Conservation (phyloP, 352 stramenopile species). For the Phytophthora uliginosa region DNA sequence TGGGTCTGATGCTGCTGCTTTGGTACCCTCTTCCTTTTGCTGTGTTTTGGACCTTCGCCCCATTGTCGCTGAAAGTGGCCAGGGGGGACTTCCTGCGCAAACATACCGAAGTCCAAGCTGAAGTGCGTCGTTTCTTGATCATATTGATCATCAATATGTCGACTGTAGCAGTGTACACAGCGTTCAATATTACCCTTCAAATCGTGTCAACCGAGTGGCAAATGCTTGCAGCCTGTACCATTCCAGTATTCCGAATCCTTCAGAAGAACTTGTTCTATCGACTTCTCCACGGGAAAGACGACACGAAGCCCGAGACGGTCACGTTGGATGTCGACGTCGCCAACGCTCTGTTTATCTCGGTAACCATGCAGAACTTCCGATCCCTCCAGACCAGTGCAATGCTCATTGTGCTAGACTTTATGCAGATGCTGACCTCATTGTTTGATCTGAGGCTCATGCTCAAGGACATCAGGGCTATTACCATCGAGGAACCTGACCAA, state of each 20-base stretch:
- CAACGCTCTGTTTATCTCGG: conserved; percentile 50
- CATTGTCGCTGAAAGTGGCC: conserved; percentile 17
- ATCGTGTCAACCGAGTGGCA: conserved; percentile 15
- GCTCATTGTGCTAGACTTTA: conserved; percentile 47
- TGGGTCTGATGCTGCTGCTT: conserved; percentile 17
- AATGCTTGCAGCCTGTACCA: not conserved
- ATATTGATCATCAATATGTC: conserved; percentile 14
- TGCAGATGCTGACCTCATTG: conserved; percentile 38
- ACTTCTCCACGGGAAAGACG: conserved; percentile 25
- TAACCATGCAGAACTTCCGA: conserved; percentile 42
- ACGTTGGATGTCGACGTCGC: conserved; percentile 62
- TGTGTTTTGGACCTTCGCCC: conserved; percentile 17
- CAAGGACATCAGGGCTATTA: conserved; percentile 18
- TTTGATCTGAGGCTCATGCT: conserved; percentile 30
- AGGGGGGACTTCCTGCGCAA: conserved; percentile 18
- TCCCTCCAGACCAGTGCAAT: conserved; percentile 30
- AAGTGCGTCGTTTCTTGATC: conserved; percentile 23
- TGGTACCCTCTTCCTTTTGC: conserved; percentile 28
- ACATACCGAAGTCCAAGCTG: conserved; percentile 2
- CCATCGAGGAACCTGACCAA: conserved; percentile 13
- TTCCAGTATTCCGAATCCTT: conserved; percentile 17
- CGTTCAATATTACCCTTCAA: conserved; percentile 20
- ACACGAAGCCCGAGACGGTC: conserved; percentile 47
- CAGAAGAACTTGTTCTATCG: conserved; percentile 24
- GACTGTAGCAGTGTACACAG: conserved; percentile 3